A percentile compares a stretch with the other conserved stretches of the same genome.
Evolutionary conservation across 345 rosid species (phyloP).

Genomic region (Hevea brasiliensis): DNA sequence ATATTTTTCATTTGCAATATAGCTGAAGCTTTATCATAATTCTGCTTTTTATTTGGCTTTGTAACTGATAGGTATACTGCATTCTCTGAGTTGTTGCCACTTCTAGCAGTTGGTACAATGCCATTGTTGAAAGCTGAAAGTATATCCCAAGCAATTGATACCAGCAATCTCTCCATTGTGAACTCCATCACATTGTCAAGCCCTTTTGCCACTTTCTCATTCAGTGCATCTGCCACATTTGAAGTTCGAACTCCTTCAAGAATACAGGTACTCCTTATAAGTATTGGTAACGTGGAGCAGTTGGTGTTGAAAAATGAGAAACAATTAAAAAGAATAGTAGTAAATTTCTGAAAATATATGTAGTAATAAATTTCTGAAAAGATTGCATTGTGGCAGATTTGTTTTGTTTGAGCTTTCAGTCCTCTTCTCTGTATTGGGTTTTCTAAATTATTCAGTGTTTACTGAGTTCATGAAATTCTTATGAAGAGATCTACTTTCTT

Average conservation of each 20-base stretch:
- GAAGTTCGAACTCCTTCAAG: conserved; percentile 81
- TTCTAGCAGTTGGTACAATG: conserved; percentile 66
- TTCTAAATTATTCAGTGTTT: no score
- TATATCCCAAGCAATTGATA: conserved; percentile 64
- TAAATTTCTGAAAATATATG: neutral
- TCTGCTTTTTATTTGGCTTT: neutral
- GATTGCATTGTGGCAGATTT: no score
- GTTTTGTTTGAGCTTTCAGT: no score
- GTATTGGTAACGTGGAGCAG: neutral
- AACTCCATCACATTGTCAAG: conserved; percentile 66
- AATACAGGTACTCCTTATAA: conserved; percentile 59
- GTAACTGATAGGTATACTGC: conserved; percentile 70
- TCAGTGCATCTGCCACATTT: conserved; percentile 79
- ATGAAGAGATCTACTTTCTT: neutral
- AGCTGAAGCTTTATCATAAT: neutral
- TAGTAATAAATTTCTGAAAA: neutral
- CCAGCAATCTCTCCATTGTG: conserved; percentile 51
- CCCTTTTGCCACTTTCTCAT: conserved; percentile 81
- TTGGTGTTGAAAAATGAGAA: neutral
- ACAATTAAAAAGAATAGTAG: neutral
- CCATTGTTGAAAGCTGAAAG: conserved; percentile 75
- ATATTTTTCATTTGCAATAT: conserved; percentile 3
- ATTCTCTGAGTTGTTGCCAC: conserved; percentile 87
- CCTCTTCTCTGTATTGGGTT: no score
- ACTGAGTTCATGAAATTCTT: neutral